Evolutionary conservation across 31 red algal genomes (phyloP), one percentile per base, ranked within the genome.

Genomic region (Endocladia muricata): DNA sequence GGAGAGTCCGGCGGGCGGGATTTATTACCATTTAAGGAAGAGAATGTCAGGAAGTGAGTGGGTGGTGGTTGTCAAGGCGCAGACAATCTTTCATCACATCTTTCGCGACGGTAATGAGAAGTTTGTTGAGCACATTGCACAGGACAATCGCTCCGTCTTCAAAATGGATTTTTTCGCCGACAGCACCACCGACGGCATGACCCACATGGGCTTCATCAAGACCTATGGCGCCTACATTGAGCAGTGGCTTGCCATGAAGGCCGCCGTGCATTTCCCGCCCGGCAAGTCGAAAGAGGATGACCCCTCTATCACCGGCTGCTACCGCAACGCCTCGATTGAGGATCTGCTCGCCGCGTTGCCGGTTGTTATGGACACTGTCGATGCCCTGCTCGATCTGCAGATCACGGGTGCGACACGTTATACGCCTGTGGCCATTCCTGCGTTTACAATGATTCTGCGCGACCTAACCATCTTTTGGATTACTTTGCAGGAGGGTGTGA

Each of bases 51-150:
- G 47, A 21, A 82, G 75, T 57, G 69, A 94, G 29, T 94, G 96
- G 91, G 70, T 98, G 59, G 91, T 98, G 41, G 84, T 79, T 9
- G 52, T 94, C 49, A 98, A 98, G 68, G 44, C 91, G 1, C 74
- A 91, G 9, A 79, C 84, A 19, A 90, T 98, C 41, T 98, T 92
- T 60, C 96, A 98, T 68, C 80, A 91, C 78, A 92, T 98, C 60
- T 94, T 98, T 47, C 85, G 91, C n/a, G 96, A 98, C 57, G 91
- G 96, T 30, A 98, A 91, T 73, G 84, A 83, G 37, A 88, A 77
- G 37, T 94, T 94, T 83, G 91, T 88, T 37, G 68, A 73, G 26
- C 55, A 83, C 37, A 67, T 94, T 25, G 84, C 91, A 44, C 56
- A 4, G 36, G 73, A 82, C 9, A 60, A 61, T 25, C 73, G 91